Conservation (phyloP, 805 yeast species). For the Tetrapisispora nanseiensis region DNA sequence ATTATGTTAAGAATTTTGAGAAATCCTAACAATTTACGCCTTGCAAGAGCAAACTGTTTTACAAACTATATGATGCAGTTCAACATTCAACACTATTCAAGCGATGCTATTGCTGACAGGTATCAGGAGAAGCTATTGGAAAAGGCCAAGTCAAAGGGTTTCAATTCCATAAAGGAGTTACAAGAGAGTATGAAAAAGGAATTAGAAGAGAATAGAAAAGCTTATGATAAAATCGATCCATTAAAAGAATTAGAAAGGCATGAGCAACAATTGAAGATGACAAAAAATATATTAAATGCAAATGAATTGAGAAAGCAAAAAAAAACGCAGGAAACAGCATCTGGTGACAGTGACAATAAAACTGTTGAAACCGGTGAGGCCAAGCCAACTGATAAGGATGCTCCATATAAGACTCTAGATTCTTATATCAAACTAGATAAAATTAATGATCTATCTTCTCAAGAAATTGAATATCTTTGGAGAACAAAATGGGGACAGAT, state of each 20-base stretch:
- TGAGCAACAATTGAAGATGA: constrained; percentile 31
- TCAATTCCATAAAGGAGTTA: constrained; percentile 42
- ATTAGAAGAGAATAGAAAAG: constrained; percentile 45
- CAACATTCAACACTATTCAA: constrained; percentile 1
- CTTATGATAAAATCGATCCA: constrained; percentile 58
- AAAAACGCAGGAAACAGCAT: constrained; percentile 2
- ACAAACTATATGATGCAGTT: not conserved
- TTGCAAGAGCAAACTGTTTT: not conserved
- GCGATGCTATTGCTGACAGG: constrained; percentile 4
- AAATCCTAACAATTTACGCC: not conserved
- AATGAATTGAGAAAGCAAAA: not conserved
- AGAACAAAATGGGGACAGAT: constrained; percentile 66
- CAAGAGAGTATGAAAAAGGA: constrained; percentile 52
- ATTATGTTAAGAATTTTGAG: not conserved
- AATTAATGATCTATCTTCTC: constrained; percentile 40
- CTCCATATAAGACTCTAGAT: constrained; percentile 61
- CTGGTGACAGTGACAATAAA: constrained; percentile 5
- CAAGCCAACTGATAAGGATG: constrained; percentile 19
- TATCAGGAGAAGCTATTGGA: constrained; percentile 31
- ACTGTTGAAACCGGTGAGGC: constrained; percentile 14
- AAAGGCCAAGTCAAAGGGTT: constrained; percentile 31
- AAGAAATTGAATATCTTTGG: constrained; percentile 79
- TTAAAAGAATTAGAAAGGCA: constrained; percentile 53
- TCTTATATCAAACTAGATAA: constrained; percentile 67
- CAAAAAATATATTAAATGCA: constrained; percentile 2